Conservation (phyloP, 768 basidiomycete species). For the Tricholomella constricta region DNA sequence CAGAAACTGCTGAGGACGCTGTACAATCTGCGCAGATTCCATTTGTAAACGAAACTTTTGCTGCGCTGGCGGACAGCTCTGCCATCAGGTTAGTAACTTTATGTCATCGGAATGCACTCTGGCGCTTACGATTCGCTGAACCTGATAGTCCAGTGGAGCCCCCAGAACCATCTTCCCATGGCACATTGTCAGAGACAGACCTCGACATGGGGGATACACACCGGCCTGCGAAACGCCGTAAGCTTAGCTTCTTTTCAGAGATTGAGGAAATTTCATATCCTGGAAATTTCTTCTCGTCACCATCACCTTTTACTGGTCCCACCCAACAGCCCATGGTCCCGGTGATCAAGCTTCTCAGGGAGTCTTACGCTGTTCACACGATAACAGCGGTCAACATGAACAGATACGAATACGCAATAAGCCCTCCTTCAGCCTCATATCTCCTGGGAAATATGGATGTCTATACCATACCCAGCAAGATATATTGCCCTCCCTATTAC, state of each 20-base stretch:
- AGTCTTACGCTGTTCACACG: constrained; percentile 29
- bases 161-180: neutral
- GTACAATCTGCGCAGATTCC: neutral
- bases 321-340: neutral
- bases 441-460: constrained; percentile 46
- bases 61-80: neutral
- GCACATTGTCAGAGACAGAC: neutral
- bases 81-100: too few relatives aligned
- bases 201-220: neutral
- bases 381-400: constrained; percentile 33
- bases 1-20: neutral
- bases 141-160: neutral
- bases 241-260: neutral
- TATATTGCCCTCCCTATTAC: constrained; percentile 83
- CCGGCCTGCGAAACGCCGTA: constrained; percentile 4
- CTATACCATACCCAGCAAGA: constrained; percentile 52
- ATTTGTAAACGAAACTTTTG: neutral
- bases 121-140: too few relatives aligned
- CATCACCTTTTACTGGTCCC: neutral
- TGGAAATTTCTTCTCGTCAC: constrained; percentile 7
- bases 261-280: neutral
- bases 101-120: too few relatives aligned
- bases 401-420: constrained; percentile 46
- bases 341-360: constrained; percentile 20
- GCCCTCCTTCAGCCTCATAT: constrained; percentile 53